Percentiles rank a stretch among this genome's conserved stretches.
Conservation (phyloP, 805 yeast species). For the Brettanomyces nanus region DNA sequence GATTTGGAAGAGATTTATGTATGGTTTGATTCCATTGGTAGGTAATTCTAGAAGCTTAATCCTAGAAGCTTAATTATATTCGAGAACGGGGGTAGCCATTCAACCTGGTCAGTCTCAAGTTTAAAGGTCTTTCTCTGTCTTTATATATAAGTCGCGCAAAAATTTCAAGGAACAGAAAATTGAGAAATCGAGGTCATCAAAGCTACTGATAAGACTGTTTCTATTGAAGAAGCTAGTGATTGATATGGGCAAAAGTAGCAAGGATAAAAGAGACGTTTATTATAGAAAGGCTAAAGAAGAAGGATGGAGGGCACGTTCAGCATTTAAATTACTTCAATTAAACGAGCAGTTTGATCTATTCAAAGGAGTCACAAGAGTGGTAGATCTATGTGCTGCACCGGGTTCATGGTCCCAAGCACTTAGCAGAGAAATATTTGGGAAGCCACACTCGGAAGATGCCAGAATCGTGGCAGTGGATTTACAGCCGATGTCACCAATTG, state of each 20-base stretch:
- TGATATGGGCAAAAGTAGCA: slow-evolving; percentile 89
- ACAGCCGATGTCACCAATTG: slow-evolving; percentile 97
- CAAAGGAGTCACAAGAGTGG: slow-evolving; percentile 70
- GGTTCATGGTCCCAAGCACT: slow-evolving; percentile 98
- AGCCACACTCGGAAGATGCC: slow-evolving; percentile 22
- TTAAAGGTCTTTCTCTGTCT: too few relatives aligned
- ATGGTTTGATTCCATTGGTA: too few relatives aligned
- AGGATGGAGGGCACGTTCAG: slow-evolving; percentile 97
- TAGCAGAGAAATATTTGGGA: slow-evolving; percentile 51
- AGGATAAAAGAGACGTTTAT: slow-evolving; percentile 89
- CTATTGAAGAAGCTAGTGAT: too few relatives aligned
- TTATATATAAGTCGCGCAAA: too few relatives aligned
- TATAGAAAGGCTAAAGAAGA: slow-evolving; percentile 94
- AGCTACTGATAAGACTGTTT: slow-evolving; percentile 6
- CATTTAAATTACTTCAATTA: slow-evolving; percentile 84
- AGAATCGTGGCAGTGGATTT: slow-evolving; percentile 91
- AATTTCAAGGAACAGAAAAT: too few relatives aligned
- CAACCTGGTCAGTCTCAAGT: too few relatives aligned
- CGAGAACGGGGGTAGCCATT: too few relatives aligned
- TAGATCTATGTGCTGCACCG: slow-evolving; percentile 97
- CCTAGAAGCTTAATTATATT: too few relatives aligned
- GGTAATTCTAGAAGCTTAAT: too few relatives aligned
- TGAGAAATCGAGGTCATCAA: too few relatives aligned
- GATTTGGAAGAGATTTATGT: too few relatives aligned
- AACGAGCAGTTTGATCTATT: slow-evolving; percentile 85